These are phyloP conservation scores for Acacia pycnantha DNA, from an alignment of 331 rosid genomes.

Conservation along the genomic window DNA sequence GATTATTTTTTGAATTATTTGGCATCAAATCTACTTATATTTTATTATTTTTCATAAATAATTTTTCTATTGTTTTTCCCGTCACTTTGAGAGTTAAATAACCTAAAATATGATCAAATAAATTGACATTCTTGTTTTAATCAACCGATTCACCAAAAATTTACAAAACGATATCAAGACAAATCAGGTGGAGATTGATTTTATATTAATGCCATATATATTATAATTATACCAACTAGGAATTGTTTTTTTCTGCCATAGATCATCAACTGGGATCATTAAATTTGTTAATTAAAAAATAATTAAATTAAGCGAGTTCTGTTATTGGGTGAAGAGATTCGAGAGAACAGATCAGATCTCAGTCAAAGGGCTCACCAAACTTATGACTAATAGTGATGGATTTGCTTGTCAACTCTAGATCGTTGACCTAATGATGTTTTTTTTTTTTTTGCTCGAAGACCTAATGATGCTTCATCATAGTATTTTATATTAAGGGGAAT, in stretches of 20 bases:
- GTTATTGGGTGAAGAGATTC: neutral
- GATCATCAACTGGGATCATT: neutral
- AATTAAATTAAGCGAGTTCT: neutral
- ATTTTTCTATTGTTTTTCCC: neutral
- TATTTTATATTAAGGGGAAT: constrained; percentile 7
- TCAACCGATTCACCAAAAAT: neutral
- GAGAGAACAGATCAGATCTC: neutral
- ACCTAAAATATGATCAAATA: neutral
- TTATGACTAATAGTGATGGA: neutral
- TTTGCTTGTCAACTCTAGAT: constrained; percentile 30
- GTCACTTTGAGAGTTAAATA: neutral
- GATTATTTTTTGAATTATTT: neutral
- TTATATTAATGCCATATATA: neutral
- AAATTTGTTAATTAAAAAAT: neutral
- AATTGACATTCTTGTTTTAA: neutral
- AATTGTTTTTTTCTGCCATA: neutral
- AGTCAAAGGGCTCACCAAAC: neutral
- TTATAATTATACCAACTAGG: neutral
- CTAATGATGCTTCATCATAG: constrained; percentile 15
- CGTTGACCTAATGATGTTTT: constrained; percentile 23
- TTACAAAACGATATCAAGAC: neutral
- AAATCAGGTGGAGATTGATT: neutral
- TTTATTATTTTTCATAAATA: neutral
- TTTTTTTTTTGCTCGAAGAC: too few relatives aligned
- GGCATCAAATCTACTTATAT: neutral